phyloP scores from a whole-genome alignment of 352 stramenopile genomes.

The Pythium graminicola region DNA sequence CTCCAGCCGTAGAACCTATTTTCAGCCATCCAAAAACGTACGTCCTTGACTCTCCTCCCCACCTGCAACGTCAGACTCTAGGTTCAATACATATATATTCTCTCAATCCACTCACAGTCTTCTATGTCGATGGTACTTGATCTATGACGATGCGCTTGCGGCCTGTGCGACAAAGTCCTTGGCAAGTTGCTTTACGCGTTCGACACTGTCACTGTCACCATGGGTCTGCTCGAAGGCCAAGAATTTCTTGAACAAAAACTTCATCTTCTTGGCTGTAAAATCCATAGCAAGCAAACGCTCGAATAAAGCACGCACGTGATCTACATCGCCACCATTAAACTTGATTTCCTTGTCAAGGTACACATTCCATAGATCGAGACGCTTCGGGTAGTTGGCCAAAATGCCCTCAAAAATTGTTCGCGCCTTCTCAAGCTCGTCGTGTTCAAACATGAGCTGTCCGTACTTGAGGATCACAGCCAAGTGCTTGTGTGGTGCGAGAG shows the following conservation, averaged over 20 bases:
- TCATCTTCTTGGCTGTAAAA: constrained; percentile 97
- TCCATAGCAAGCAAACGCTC: constrained; percentile 90
- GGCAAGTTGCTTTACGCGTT: constrained; percentile 93
- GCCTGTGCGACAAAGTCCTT: constrained; percentile 88
- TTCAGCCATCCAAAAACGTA: neutral
- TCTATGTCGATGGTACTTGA: neutral
- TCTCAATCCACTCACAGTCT: constrained; percentile 2
- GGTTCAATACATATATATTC: constrained; percentile 11
- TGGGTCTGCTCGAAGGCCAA: constrained; percentile 91
- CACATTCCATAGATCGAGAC: constrained; percentile 95
- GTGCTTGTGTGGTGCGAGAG: constrained; percentile 92
- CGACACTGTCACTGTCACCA: constrained; percentile 79
- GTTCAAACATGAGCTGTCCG: constrained; percentile 94
- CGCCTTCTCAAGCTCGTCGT: constrained; percentile 89
- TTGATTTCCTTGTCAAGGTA: constrained; percentile 98
- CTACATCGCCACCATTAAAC: constrained; percentile 64
- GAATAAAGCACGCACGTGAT: constrained; percentile 86
- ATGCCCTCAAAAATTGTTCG: constrained; percentile 95
- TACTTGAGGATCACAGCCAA: constrained; percentile 93
- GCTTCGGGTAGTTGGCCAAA: constrained; percentile 93
- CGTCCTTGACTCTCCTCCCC: neutral
- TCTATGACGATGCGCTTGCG: constrained; percentile 22
- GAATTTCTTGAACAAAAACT: constrained; percentile 97
- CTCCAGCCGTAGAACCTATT: constrained; percentile 1
- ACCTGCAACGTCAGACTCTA: neutral